phyloP scores from a whole-genome alignment of 139 green algal genomes.

The Asterochloris erici region DNA sequence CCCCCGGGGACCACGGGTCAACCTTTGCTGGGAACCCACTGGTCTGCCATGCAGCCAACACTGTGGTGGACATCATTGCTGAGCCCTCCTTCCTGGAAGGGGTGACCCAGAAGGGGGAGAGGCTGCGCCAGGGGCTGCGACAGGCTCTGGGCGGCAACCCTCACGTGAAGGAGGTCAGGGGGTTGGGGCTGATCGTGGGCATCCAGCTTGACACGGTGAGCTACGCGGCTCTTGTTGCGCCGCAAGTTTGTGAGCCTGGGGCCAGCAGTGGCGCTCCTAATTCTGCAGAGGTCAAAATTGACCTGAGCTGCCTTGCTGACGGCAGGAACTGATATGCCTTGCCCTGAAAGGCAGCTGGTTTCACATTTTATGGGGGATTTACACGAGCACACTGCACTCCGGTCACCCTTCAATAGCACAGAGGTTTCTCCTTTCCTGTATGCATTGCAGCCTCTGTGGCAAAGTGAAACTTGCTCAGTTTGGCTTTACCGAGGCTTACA shows the following conservation, averaged over 20 bases:
- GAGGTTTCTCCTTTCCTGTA: too few relatives aligned
- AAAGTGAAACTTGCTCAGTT: too few relatives aligned
- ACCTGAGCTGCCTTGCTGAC: too few relatives aligned
- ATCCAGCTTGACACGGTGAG: slow-evolving; percentile 85
- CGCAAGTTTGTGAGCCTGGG: too few relatives aligned
- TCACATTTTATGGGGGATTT: too few relatives aligned
- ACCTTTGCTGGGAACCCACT: slow-evolving; percentile 98
- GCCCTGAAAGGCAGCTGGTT: too few relatives aligned
- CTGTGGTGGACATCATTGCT: slow-evolving; percentile 80
- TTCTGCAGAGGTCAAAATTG: too few relatives aligned
- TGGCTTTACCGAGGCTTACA: not conserved
- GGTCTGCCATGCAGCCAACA: slow-evolving; percentile 77
- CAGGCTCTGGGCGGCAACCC: slow-evolving; percentile 62
- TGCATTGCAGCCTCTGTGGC: too few relatives aligned
- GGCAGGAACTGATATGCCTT: too few relatives aligned
- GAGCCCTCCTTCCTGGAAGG: slow-evolving; percentile 79
- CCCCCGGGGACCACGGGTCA: slow-evolving; percentile 90
- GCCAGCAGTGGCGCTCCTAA: too few relatives aligned
- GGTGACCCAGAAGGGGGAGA: slow-evolving; percentile 75
- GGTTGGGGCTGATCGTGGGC: slow-evolving; percentile 86
- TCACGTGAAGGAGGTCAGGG: slow-evolving; percentile 88
- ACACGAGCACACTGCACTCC: too few relatives aligned
- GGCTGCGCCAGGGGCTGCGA: slow-evolving; percentile 66
- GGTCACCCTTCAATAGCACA: too few relatives aligned
- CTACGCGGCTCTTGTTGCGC: not conserved